These are phyloP conservation scores for Pseudopithomyces maydicus DNA, from an alignment of 2,329 filamentous ascomycete genomes.

Conservation along the genomic window DNA sequence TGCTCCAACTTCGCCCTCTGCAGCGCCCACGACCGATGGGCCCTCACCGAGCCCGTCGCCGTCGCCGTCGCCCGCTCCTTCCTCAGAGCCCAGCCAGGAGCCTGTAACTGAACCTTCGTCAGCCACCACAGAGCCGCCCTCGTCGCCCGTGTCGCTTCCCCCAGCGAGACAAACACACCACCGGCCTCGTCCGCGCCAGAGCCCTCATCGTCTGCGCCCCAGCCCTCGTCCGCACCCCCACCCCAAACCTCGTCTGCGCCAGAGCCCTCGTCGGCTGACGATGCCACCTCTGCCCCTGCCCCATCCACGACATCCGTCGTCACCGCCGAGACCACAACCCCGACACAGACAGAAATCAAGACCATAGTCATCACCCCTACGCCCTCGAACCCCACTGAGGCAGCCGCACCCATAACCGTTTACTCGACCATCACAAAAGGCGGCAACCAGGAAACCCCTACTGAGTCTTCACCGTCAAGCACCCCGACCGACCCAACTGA, in stretches of 20 bases:
- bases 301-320: conserved; percentile 14
- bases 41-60: conserved; percentile 17
- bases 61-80: background rate
- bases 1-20: conserved; percentile 16
- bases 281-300: conserved; percentile 13
- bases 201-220: conserved; percentile 18
- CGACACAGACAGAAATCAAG: conserved; percentile 20
- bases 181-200: conserved; percentile 6
- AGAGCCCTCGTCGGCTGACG: conserved; percentile 5
- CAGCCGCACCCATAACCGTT: conserved; percentile 4
- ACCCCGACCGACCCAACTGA: background rate
- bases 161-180: background rate
- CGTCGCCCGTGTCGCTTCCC: background rate
- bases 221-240: conserved; percentile 31
- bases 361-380: conserved; percentile 17
- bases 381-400: conserved; percentile 11
- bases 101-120: conserved; percentile 15
- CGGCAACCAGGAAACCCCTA: conserved; percentile 6
- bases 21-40: conserved; percentile 14
- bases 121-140: conserved; percentile 10
- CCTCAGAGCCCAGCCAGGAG: conserved; percentile 1
- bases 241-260: conserved; percentile 5
- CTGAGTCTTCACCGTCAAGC: conserved; percentile 15
- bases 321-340: conserved; percentile 29
- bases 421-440: conserved; percentile 17